phyloP scores from a whole-genome alignment of 805 yeast species.

The Metschnikowia aberdeeniae region DNA sequence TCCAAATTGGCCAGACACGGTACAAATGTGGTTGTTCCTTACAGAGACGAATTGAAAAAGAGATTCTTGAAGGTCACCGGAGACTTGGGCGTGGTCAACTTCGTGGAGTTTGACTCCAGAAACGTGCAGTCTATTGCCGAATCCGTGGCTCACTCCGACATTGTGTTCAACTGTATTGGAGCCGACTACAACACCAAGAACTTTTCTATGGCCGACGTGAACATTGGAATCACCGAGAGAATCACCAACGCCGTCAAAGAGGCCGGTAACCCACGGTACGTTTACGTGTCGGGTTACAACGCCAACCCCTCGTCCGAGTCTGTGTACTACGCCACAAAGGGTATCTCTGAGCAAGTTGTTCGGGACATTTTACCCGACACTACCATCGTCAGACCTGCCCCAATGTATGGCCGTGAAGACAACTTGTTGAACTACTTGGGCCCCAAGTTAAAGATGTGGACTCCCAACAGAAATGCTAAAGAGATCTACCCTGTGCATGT shows the following conservation, averaged over 20 bases:
- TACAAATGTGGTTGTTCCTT: constrained; percentile 73
- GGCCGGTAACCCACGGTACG: constrained; percentile 65
- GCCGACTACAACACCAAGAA: constrained; percentile 73
- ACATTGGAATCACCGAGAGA: constrained; percentile 74
- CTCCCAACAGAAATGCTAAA: constrained; percentile 63
- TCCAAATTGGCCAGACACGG: constrained; percentile 80
- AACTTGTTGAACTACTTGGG: constrained; percentile 59
- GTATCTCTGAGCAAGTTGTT: constrained; percentile 69
- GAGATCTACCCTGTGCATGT: constrained; percentile 69
- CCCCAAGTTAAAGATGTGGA: constrained; percentile 54
- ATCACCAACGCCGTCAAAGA: constrained; percentile 69
- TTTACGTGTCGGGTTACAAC: constrained; percentile 77
- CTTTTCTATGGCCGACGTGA: constrained; percentile 78
- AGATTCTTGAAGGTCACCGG: constrained; percentile 80
- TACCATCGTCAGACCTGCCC: constrained; percentile 83
- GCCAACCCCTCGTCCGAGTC: constrained; percentile 68
- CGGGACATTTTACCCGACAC: constrained; percentile 65
- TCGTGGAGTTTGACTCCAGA: constrained; percentile 77
- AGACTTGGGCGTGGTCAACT: constrained; percentile 83
- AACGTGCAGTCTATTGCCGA: constrained; percentile 73
- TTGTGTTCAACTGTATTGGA: constrained; percentile 77
- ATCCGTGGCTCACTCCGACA: constrained; percentile 74
- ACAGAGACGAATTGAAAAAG: constrained; percentile 71
- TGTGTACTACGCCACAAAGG: constrained; percentile 74
- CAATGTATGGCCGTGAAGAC: constrained; percentile 74